phyloP scores from a whole-genome alignment of 345 rosid genomes.

The Streptanthus diversifolius region DNA sequence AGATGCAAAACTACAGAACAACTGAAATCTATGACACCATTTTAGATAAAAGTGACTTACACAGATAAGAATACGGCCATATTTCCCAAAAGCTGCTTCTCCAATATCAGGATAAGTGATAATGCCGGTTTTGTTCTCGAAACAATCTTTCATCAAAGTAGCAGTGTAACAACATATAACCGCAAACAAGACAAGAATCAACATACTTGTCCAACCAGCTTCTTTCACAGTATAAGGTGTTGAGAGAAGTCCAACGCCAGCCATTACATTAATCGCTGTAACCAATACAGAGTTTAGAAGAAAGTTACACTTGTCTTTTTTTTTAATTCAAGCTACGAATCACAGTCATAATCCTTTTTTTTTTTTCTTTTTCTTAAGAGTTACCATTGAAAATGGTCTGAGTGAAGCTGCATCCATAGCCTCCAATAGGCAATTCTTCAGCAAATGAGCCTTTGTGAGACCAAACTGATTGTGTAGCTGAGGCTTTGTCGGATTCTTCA shows the following conservation, averaged over 20 bases:
- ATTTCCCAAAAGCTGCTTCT: constrained; percentile 91
- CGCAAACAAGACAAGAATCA: constrained; percentile 52
- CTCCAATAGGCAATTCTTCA: constrained; percentile 55
- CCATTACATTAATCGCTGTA: constrained; percentile 81
- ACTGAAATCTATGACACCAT: not conserved
- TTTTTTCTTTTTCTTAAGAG: too few relatives aligned
- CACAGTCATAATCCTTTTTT: not conserved
- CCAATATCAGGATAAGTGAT: constrained; percentile 84
- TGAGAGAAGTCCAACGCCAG: constrained; percentile 88
- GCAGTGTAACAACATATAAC: constrained; percentile 82
- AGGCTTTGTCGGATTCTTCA: constrained; percentile 44
- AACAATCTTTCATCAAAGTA: constrained; percentile 72
- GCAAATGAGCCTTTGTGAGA: constrained; percentile 64
- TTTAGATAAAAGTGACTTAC: constrained; percentile 43
- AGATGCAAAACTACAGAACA: constrained; percentile 14
- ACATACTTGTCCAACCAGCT: constrained; percentile 83
- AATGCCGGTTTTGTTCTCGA: constrained; percentile 71
- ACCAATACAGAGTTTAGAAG: not conserved
- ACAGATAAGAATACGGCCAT: constrained; percentile 71
- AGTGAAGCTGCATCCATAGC: constrained; percentile 70
- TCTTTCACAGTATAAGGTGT: constrained; percentile 70
- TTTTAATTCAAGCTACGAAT: not conserved
- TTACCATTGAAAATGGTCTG: constrained; percentile 89
- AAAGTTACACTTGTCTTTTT: not conserved
- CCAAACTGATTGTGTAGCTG: constrained; percentile 52